Conservation (phyloP, 2,329 filamentous ascomycete species). For the Penicillium sp. region DNA sequence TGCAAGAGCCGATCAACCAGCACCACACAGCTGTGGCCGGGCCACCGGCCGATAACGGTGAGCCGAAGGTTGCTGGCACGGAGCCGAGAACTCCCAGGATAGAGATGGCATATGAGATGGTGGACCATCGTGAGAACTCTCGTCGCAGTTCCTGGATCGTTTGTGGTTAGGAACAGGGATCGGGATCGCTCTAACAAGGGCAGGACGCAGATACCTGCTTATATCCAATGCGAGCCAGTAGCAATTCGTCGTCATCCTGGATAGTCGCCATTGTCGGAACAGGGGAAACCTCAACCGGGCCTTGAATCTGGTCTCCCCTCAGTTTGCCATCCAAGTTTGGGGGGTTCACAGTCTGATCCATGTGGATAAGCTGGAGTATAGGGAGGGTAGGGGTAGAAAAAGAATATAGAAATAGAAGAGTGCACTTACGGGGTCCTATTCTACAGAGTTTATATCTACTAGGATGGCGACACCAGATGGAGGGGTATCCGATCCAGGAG, state of each 20-base stretch:
- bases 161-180: slow-evolving; percentile 3
- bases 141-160: slow-evolving; percentile 52
- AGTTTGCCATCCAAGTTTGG: slow-evolving; percentile 10
- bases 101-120: slow-evolving; percentile 61
- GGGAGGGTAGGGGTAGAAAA: slow-evolving; percentile 6
- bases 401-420: slow-evolving; percentile 1
- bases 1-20: slow-evolving; percentile 59
- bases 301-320: neutral
- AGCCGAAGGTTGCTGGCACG: slow-evolving; percentile 59
- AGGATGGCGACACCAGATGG: slow-evolving; percentile 11
- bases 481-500: slow-evolving; percentile 13
- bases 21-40: slow-evolving; percentile 62
- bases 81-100: slow-evolving; percentile 62
- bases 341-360: slow-evolving; percentile 14
- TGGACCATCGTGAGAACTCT: slow-evolving; percentile 63
- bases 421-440: slow-evolving; percentile 8
- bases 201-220: slow-evolving; percentile 47
- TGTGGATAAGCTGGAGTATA: slow-evolving; percentile 5
- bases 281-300: neutral
- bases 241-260: slow-evolving; percentile 55
- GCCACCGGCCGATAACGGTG: slow-evolving; percentile 55
- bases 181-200: neutral
- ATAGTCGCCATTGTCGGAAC: slow-evolving; percentile 39
- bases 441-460: slow-evolving; percentile 15
- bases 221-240: slow-evolving; percentile 59